Evolutionary conservation across 2,329 filamentous ascomycete species (phyloP).

Genomic region (Fusarium longipes): DNA sequence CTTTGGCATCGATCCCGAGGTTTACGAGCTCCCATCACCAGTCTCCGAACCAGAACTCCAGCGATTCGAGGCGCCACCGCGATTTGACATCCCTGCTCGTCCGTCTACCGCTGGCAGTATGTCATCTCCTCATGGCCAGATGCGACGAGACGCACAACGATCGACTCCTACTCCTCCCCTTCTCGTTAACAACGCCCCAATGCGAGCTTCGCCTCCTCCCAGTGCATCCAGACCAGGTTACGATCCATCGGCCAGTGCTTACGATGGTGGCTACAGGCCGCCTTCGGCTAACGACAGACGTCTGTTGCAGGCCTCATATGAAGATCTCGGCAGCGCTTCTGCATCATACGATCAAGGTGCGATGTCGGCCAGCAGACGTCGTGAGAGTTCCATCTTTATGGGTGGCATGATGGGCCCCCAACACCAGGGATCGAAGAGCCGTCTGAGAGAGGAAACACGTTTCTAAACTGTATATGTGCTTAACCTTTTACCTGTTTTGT

Average conservation of each 20-base stretch:
- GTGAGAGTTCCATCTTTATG: conserved; percentile 71
- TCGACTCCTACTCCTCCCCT: conserved; percentile 64
- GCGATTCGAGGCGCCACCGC: conserved; percentile 47
- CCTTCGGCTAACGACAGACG: conserved; percentile 50
- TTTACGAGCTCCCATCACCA: conserved; percentile 67
- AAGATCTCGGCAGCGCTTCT: conserved; percentile 41
- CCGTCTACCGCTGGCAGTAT: conserved; percentile 61
- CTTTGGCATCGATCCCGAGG: conserved; percentile 77
- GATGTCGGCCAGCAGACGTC: conserved; percentile 60
- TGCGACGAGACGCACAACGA: conserved; percentile 50
- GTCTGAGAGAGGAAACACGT: conserved; percentile 65
- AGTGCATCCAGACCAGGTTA: conserved; percentile 53
- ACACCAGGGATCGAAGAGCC: conserved; percentile 64
- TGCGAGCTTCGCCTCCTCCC: conserved; percentile 59
- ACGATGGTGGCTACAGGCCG: conserved; percentile 57
- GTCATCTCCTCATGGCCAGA: conserved; percentile 64
- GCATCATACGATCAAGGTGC: conserved; percentile 55
- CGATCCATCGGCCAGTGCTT: conserved; percentile 56
- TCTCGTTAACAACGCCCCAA: conserved; percentile 48
- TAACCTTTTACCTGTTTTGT: conserved; percentile 43
- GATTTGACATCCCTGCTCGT: conserved; percentile 54
- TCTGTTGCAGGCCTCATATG: conserved; percentile 47
- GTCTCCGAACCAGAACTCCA: conserved; percentile 54
- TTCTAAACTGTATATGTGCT: conserved; percentile 52
- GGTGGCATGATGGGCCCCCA: conserved; percentile 60